Evolutionary conservation across 495 filamentous ascomycete species (phyloP).

Genomic region (Hyaloscypha variabilis): DNA sequence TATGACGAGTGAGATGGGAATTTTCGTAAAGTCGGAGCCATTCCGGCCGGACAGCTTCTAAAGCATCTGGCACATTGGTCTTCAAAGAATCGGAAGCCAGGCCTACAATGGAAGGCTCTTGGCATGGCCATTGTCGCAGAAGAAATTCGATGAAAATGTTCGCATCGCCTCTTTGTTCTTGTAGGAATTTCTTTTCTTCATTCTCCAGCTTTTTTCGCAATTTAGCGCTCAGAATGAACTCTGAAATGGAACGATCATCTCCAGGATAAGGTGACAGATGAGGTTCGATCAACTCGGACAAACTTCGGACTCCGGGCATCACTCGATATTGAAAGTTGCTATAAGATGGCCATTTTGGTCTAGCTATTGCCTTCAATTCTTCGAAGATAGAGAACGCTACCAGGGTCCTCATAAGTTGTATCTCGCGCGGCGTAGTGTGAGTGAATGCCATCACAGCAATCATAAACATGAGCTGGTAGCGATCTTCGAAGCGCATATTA

Average conservation of each 20-base stretch:
- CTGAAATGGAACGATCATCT: not conserved
- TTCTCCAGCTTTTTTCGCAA: slow-evolving; percentile 28
- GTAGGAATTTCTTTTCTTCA: slow-evolving; percentile 30
- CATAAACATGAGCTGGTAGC: slow-evolving; percentile 45
- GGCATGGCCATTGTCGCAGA: slow-evolving; percentile 43
- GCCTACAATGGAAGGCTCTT: slow-evolving; percentile 30
- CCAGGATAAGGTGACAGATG: slow-evolving; percentile 6
- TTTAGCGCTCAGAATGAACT: slow-evolving; percentile 25
- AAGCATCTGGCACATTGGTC: slow-evolving; percentile 13
- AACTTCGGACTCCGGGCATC: not conserved
- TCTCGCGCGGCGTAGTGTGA: slow-evolving; percentile 36
- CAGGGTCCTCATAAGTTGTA: slow-evolving; percentile 35
- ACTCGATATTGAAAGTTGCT: slow-evolving; percentile 28
- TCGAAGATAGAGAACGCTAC: slow-evolving; percentile 40
- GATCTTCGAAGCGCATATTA: slow-evolving; percentile 25
- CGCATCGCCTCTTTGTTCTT: slow-evolving; percentile 31
- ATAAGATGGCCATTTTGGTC: slow-evolving; percentile 37
- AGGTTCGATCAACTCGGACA: slow-evolving; percentile 3
- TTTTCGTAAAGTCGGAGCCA: slow-evolving; percentile 27
- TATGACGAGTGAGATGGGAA: slow-evolving; percentile 14
- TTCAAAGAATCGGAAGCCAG: slow-evolving; percentile 22
- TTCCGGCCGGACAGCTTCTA: slow-evolving; percentile 21
- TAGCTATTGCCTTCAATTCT: slow-evolving; percentile 36
- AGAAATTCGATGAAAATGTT: slow-evolving; percentile 37
- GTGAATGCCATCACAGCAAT: slow-evolving; percentile 44